Evolutionary conservation across 345 rosid species (phyloP), one percentile per base, ranked within the genome.

Genomic region (Durio zibethinus): DNA sequence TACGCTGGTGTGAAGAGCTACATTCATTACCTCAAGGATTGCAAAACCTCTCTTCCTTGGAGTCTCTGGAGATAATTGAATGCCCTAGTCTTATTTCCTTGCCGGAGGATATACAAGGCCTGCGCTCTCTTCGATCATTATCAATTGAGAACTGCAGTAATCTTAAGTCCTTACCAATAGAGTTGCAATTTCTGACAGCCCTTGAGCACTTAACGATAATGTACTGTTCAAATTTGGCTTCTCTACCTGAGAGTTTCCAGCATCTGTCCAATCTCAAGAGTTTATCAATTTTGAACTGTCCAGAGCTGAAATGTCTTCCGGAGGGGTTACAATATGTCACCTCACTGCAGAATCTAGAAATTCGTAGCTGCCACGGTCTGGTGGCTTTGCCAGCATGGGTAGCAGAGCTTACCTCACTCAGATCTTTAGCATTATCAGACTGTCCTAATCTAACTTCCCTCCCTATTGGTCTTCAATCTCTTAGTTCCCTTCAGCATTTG

Each of bases 121-220:
- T 77, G 60, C 15, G 21, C 6, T 73, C 80, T 16, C 74, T 73
- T 59, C 60, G 52, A 14, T 56, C 20, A 23, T n/a, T 77, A 45
- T 64, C 80, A 12, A 73, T 81, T 12, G 70, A 72, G 62, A 74
- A 74, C 31, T 81, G 84, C 54, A 57, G 45, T 59, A 57, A 43
- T 21, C 38, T 81, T 2, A 20, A 25, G 7, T 77, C 65, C 1
- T 43, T 81, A 31, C 45, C 74, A 21, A 7, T 16, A 7, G 57
- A 42, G 15, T 18, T 81, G 25, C 77, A 66, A 59, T 14, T 29
- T 20, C 54, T 67, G 18, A 66, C 69, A 4, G 20, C 52, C 33
- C 80, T 81, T 1, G 57, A 45, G 69, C 76, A 69, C 27, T 69
- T 70, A 1, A 80, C 77, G 2, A 38, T 77, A 20, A 73, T 83